A percentile compares a stretch with the other conserved stretches of the same genome.
Conservation (phyloP, 2,329 filamentous ascomycete genomes). For the Cladophialophora exuberans region DNA sequence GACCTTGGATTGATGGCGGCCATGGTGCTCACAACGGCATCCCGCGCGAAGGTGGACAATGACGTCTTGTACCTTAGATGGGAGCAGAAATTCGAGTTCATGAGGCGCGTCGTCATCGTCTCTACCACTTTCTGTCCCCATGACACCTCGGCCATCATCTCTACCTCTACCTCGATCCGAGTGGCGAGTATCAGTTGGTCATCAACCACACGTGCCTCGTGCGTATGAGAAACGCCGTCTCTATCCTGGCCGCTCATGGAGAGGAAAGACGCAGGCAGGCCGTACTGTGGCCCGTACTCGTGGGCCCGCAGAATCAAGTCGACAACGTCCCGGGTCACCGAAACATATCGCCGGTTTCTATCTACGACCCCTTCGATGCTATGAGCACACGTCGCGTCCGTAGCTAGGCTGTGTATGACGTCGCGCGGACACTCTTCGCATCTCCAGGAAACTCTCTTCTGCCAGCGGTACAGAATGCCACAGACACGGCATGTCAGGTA, state of each 20-base stretch:
- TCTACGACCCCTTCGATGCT: constrained; percentile 17
- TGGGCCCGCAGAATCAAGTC: constrained; percentile 25
- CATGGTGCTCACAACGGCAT: constrained; percentile 16
- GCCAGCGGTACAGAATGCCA: constrained; percentile 23
- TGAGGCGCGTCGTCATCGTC: neutral
- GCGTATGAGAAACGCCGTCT: no score
- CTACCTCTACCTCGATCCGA: constrained; percentile 18
- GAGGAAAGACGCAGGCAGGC: no score
- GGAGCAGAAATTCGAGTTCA: constrained; percentile 8
- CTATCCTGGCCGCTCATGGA: no score
- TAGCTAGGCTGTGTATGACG: constrained; percentile 2
- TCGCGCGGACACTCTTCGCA: constrained; percentile 25
- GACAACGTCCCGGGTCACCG: constrained; percentile 13
- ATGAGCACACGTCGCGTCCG: constrained; percentile 12
- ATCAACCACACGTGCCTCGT: no score
- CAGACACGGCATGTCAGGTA: constrained; percentile 26
- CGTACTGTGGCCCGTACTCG: constrained; percentile 19
- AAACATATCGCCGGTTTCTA: constrained; percentile 3
- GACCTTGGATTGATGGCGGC: constrained; percentile 13
- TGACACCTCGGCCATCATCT: no score
- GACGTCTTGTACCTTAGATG: no score
- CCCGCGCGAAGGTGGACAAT: neutral
- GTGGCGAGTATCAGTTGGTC: constrained; percentile 23
- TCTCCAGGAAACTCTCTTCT: constrained; percentile 1
- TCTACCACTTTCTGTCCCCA: constrained; percentile 3